Evolutionary conservation across 2,329 filamentous ascomycete genomes (phyloP), one percentile per base, ranked within the genome.

Genomic region (Cucurbitaria berberidis): DNA sequence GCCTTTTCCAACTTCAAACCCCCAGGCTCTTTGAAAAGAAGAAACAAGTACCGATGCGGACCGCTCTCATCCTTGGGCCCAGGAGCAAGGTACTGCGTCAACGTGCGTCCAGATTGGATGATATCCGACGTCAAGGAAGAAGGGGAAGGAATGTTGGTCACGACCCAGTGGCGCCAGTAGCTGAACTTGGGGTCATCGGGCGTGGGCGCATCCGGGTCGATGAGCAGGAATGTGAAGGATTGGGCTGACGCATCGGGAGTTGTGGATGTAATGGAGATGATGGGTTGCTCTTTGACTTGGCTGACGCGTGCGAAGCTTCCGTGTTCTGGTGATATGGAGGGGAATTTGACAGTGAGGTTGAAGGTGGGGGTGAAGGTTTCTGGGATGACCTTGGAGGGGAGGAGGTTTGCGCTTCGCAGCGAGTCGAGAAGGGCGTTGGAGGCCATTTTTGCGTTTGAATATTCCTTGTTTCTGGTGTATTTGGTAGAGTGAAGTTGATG

Each of bases 161-260:
- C 65, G 22, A 84, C 74, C 80, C 80, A 84, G 60, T 84, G 82
- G 18, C 82, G 73, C 81, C 81, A 84, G 61, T 81, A 83, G 0
- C 81, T 79, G 61, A 82, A 84, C 60, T 81, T 83, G 5, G 80
- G 81, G 45, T 84, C 79, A 30, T 81, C 79, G 0, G 82, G 82
- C 0, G 81, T 84, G 0, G 82, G 82, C 18, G 82, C 82, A 53
- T 84, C 82, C 0, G 82, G 81, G 49, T 84, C 82, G 19, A 83
- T 74, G 35, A 84, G 73, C 57, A 84, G 69, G 45, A 83, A 70
- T 30, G 77, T 75, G 66, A 81, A 84, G 1, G 76, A 57, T 42
- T 52, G 47, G 7, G 45, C 15, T 3, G 50, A 16, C 1, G 29
- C 7, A 3, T 41, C 2, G 11, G 48, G 16, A 6, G 56, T 1